Percentiles rank a stretch among this genome's conserved stretches.
Evolutionary conservation across 495 filamentous ascomycete genomes (phyloP).

Genomic region (Haplographium delicatum): DNA sequence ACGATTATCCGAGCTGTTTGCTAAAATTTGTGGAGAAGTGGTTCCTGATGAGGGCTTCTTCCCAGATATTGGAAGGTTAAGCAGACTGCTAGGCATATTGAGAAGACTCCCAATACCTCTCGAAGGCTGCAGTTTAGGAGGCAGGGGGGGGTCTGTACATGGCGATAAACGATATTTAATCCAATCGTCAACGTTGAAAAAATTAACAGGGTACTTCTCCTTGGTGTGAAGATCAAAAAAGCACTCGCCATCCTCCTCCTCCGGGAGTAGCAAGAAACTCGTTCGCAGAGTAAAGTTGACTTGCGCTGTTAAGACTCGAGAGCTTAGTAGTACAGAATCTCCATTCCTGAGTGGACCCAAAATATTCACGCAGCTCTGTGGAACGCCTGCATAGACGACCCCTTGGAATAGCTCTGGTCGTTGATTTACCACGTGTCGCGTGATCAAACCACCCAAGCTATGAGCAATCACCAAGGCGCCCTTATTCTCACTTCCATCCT

Average conservation of each 20-base stretch:
- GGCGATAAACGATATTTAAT: conserved; percentile 73
- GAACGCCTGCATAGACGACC: conserved; percentile 80
- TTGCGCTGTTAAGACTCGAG: conserved; percentile 86
- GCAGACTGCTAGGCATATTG: conserved; percentile 15
- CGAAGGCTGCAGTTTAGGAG: conserved; percentile 23
- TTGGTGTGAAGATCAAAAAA: conserved; percentile 81
- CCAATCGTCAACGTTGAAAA: conserved; percentile 79
- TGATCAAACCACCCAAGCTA: conserved; percentile 84
- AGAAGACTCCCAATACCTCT: conserved; percentile 18
- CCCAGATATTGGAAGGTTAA: conserved; percentile 26
- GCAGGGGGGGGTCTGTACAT: conserved; percentile 60
- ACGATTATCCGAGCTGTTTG: neutral
- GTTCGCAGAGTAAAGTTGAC: conserved; percentile 92
- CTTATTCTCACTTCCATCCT: conserved; percentile 29
- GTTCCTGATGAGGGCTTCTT: conserved; percentile 14
- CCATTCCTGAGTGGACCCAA: conserved; percentile 86
- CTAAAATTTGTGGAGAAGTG: neutral
- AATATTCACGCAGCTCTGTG: conserved; percentile 84
- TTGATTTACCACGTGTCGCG: conserved; percentile 83
- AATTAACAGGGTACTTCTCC: conserved; percentile 78
- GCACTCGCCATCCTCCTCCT: conserved; percentile 82
- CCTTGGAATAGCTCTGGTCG: conserved; percentile 83
- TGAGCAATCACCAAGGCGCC: conserved; percentile 85
- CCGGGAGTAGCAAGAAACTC: conserved; percentile 77
- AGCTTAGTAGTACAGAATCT: conserved; percentile 84